Percentiles rank a stretch among this genome's conserved stretches.
Evolutionary conservation across 441 rosid genomes (phyloP).

Genomic region (Croton laevigatus): DNA sequence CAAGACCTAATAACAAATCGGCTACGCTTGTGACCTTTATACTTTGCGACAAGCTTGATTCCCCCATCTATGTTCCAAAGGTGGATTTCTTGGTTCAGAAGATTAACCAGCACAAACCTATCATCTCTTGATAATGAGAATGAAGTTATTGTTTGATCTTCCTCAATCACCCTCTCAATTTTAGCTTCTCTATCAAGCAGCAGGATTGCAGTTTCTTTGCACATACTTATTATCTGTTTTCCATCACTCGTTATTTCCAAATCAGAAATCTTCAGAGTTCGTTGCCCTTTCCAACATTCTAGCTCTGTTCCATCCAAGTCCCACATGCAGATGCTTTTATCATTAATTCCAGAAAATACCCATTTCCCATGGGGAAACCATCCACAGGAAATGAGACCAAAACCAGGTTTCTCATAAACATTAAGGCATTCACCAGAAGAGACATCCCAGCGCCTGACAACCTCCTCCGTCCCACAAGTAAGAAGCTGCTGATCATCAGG

Average conservation of each 20-base stretch:
- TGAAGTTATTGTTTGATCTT: conserved; percentile 51
- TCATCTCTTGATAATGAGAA: conserved; percentile 63
- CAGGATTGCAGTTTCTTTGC: conserved; percentile 47
- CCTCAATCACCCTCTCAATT: conserved; percentile 47
- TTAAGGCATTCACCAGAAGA: conserved; percentile 56
- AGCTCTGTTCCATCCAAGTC: conserved; percentile 55
- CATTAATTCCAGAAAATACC: conserved; percentile 46
- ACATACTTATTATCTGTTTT: conserved; percentile 51
- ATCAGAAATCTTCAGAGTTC: conserved; percentile 49
- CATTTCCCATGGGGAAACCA: conserved; percentile 55
- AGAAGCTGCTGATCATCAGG: conserved; percentile 53
- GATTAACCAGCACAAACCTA: conserved; percentile 54
- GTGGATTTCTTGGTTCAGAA: conserved; percentile 59
- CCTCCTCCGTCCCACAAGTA: conserved; percentile 60
- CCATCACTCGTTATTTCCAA: conserved; percentile 61
- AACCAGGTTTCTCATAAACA: conserved; percentile 48
- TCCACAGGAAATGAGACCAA: conserved; percentile 54
- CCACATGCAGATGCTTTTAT: conserved; percentile 57
- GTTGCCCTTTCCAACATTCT: conserved; percentile 53
- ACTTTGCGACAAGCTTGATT: conserved; percentile 41
- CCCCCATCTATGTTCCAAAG: conserved; percentile 57
- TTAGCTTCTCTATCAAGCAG: conserved; percentile 48
- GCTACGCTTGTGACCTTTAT: conserved; percentile 52
- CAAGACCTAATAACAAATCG: conserved; percentile 63
- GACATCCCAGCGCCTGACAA: conserved; percentile 55